Base-by-base conservation (phyloP, 1,139 yeast genomes). In the Tardiomyces depauwii region DNA sequence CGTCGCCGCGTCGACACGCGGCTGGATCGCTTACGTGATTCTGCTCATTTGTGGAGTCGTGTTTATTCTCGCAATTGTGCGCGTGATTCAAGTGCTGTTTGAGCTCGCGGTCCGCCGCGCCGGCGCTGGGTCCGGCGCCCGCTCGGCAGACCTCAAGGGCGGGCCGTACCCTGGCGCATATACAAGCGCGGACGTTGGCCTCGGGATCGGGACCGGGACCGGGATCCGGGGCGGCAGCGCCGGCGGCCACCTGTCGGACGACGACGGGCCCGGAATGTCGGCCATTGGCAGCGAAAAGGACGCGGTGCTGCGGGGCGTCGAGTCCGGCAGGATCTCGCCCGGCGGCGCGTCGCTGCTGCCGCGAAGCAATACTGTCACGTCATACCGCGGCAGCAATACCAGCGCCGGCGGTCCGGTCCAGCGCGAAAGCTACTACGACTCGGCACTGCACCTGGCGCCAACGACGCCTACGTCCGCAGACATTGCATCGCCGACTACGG, bases 21-120 rank as follows among this genome's bases (percentile, higher is more conserved):
- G 64, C 16, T 64, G 68, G 68, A 46, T 65, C 9, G 68, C 60
- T 1, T 64, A 64, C 46, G 57, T 53, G 16, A 57, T 64, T 27
- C 55, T 64, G 16, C 43, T 63, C 23, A 49, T 64, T 32, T 66
- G 64, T 42, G 63, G 56, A 9, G 45, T 62, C 12, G 58, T 63
- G n/a, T 36, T 36, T n/a, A 16, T 36, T 5, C 18, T 36, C 12
- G 39, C 39, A 5, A 36, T 61, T 41, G 53, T 59, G 18, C 65
- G 61, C 43, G 58, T 61, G 12, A 43, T 60, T 2, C 62, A 59
- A 44, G 59, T 59, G 5, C 36, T 60, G 18, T 46, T 64, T 44
- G 67, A 63, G 48, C 52, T 62, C 11, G 14, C 16, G 11, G 5
- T 30, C 11, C 36, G 36, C 10, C 36, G n/a, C 36, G 16, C 36